Percentiles rank a stretch among this genome's conserved stretches.
Conservation (phyloP, 148 eudicot species). For the Camellia lanceoleosa region DNA sequence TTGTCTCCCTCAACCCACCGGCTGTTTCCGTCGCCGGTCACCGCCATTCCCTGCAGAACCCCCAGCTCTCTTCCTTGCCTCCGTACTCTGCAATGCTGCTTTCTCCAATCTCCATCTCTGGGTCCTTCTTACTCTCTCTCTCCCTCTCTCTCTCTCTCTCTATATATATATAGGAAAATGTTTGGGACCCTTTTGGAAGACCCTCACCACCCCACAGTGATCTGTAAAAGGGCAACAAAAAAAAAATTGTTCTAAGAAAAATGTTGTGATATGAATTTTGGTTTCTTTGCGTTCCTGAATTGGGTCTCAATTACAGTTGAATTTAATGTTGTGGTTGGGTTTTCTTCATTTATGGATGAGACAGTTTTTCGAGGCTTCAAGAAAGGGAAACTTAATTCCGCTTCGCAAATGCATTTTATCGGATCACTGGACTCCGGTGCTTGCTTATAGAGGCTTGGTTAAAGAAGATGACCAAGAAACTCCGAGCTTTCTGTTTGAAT, state of each 20-base stretch:
- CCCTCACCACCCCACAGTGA: too few relatives aligned
- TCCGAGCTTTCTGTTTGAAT: slow-evolving; percentile 73
- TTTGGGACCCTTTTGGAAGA: too few relatives aligned
- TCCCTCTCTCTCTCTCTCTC: neutral
- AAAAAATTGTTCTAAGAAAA: too few relatives aligned
- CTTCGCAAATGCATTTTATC: slow-evolving; percentile 56
- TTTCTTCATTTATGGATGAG: slow-evolving; percentile 30
- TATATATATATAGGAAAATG: too few relatives aligned
- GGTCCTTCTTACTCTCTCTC: slow-evolving; percentile 22
- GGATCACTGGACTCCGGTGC: slow-evolving; percentile 75
- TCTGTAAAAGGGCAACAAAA: too few relatives aligned
- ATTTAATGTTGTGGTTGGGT: neutral
- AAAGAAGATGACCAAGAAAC: slow-evolving; percentile 61
- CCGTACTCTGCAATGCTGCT: slow-evolving; percentile 28
- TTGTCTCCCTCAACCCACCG: slow-evolving; percentile 21
- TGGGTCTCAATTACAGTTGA: neutral
- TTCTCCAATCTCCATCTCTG: slow-evolving; percentile 26
- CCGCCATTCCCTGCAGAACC: slow-evolving; percentile 17
- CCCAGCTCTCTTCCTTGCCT: neutral
- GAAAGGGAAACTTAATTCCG: slow-evolving; percentile 57
- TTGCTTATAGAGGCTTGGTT: slow-evolving; percentile 78
- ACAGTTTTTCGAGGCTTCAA: slow-evolving; percentile 47
- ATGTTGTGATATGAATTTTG: too few relatives aligned
- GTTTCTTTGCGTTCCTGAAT: too few relatives aligned
- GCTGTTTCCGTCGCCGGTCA: slow-evolving; percentile 12